Percentiles rank a stretch among this genome's conserved stretches.
phyloP scores from a whole-genome alignment of 129 eudicot genomes.

The Scalesia atractyloides region DNA sequence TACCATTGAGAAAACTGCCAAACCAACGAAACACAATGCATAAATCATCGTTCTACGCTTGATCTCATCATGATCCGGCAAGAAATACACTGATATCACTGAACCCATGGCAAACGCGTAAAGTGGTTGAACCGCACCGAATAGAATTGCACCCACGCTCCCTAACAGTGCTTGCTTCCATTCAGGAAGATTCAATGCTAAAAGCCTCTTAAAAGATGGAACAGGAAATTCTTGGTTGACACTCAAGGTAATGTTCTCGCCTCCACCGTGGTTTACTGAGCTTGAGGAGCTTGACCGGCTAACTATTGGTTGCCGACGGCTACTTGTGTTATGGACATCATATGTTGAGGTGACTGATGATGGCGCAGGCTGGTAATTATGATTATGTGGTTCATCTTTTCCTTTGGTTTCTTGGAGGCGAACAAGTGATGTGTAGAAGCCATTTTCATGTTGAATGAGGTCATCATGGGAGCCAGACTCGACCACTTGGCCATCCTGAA shows the following conservation, averaged over 20 bases:
- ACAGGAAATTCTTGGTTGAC: constrained; percentile 47
- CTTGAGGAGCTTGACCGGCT: constrained; percentile 75
- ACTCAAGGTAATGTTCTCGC: not conserved
- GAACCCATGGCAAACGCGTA: constrained; percentile 89
- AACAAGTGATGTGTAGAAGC: constrained; percentile 69
- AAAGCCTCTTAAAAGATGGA: constrained; percentile 73
- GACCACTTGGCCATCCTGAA: constrained; percentile 68
- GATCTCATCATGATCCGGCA: constrained; percentile 59
- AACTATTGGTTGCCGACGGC: constrained; percentile 56
- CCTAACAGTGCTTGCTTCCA: constrained; percentile 79
- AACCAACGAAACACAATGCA: constrained; percentile 59
- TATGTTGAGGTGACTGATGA: constrained; percentile 32
- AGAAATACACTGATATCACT: constrained; percentile 79
- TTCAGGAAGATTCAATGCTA: constrained; percentile 88
- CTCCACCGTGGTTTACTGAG: constrained; percentile 42
- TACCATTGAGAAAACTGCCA: constrained; percentile 62
- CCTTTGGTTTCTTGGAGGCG: constrained; percentile 71
- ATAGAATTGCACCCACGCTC: constrained; percentile 55
- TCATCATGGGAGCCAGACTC: constrained; percentile 78
- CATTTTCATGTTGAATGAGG: constrained; percentile 54
- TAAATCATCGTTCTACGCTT: constrained; percentile 65
- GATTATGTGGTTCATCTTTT: constrained; percentile 18
- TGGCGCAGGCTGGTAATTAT: constrained; percentile 13
- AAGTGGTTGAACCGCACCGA: constrained; percentile 85
- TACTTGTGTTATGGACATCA: constrained; percentile 54